phyloP scores from a whole-genome alignment of 192 early-diverging fungal genomes.

The Backusella psychrophila region DNA sequence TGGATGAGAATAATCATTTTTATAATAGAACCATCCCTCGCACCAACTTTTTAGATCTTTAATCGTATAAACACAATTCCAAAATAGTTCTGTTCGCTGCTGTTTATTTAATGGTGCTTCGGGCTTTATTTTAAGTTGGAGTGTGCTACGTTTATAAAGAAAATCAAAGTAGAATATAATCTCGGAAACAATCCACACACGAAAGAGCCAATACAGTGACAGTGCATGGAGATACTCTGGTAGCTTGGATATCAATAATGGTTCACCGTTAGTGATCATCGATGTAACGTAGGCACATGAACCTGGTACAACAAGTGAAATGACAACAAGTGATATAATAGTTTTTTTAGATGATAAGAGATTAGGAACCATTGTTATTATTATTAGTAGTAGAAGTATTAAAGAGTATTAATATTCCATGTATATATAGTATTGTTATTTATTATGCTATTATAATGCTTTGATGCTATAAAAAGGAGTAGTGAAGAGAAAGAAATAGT shows the following conservation, averaged over 20 bases:
- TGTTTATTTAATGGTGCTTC: conserved; percentile 4
- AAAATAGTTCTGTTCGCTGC: conserved; percentile 19
- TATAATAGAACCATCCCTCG: conserved; percentile 37
- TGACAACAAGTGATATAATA: not conserved
- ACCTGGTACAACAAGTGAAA: not conserved
- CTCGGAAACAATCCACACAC: conserved; percentile 30
- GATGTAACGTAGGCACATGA: not conserved
- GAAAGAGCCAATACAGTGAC: conserved; percentile 1
- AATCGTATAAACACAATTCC: conserved; percentile 30
- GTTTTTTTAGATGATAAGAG: not conserved
- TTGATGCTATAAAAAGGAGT: not conserved
- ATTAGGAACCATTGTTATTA: not conserved
- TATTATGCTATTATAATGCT: not conserved
- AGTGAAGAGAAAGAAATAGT: not conserved
- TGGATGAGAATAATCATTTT: conserved; percentile 14
- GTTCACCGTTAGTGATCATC: not conserved
- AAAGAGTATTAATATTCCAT: not conserved
- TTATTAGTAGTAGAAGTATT: not conserved
- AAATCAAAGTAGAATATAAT: conserved; percentile 36
- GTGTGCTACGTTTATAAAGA: conserved; percentile 9
- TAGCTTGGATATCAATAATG: not conserved
- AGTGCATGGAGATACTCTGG: not conserved
- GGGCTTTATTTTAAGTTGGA: conserved; percentile 15
- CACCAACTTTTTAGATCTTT: conserved; percentile 27
- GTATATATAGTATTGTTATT: not conserved